Evolutionary conservation across 139 green algal genomes (phyloP).

Genomic region (Trebouxia sp.): DNA sequence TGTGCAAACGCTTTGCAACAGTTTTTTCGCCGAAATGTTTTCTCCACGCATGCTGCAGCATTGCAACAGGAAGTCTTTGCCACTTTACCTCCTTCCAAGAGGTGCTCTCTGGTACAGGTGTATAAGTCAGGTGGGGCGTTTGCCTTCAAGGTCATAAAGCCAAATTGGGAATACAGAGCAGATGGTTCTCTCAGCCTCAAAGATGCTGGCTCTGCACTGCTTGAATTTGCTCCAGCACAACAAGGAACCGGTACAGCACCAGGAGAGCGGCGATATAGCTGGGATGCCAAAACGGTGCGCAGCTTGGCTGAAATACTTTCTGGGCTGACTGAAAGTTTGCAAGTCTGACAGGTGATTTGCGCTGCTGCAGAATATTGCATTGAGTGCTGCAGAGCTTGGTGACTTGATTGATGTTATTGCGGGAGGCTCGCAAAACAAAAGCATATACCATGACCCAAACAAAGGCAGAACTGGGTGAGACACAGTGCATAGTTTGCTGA

Average conservation of each 20-base stretch:
- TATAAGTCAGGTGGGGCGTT: background rate
- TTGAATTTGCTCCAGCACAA: conserved; percentile 24
- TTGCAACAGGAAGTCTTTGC: background rate
- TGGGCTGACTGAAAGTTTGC: too few species aligned
- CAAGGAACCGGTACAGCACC: conserved; percentile 4
- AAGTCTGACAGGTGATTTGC: background rate
- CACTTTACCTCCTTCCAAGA: background rate
- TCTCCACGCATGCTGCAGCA: background rate
- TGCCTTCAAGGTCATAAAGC: conserved; percentile 21
- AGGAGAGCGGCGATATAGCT: conserved; percentile 20
- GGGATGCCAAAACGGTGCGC: conserved; percentile 11
- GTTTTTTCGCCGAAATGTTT: background rate
- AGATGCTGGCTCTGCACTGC: background rate
- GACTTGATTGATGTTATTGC: background rate
- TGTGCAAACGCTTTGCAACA: background rate
- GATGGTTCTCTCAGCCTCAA: background rate
- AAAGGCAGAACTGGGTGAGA: background rate
- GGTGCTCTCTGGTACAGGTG: background rate
- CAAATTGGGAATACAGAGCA: conserved; percentile 7
- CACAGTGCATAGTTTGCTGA: too few species aligned
- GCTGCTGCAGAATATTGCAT: conserved; percentile 19
- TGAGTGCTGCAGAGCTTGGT: conserved; percentile 20
- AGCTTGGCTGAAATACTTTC: too few species aligned
- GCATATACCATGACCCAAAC: conserved; percentile 11
- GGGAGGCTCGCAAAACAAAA: background rate